Evolutionary conservation across 805 yeast genomes (phyloP).

Genomic region (Candida manassasensis): DNA sequence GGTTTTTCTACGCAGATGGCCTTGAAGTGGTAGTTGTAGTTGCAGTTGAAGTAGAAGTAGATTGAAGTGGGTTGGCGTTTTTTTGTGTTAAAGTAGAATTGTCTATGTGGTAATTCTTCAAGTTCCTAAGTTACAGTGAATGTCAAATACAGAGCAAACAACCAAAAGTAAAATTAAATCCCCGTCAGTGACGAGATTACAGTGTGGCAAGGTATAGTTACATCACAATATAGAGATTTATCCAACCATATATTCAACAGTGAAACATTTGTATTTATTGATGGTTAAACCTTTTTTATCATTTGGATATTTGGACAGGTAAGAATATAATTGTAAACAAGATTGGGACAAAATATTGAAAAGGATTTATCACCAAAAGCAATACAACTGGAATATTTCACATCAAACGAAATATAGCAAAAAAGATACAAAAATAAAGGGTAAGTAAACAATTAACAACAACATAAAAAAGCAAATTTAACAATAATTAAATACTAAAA

Average conservation of each 20-base stretch:
- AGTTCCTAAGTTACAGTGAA: too few species aligned
- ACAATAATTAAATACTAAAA: constrained; percentile 2
- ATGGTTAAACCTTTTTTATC: background rate
- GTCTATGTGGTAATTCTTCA: too few species aligned
- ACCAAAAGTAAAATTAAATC: too few species aligned
- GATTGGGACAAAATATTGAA: background rate
- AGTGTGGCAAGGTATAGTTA: too few species aligned
- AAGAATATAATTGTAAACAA: constrained; percentile 1
- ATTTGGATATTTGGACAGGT: background rate
- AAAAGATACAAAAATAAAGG: constrained; percentile 4
- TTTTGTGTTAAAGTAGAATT: too few species aligned
- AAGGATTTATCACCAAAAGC: background rate
- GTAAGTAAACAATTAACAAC: constrained; percentile 4
- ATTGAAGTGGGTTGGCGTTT: too few species aligned
- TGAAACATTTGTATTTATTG: constrained; percentile 2
- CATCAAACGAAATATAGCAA: constrained; percentile 5
- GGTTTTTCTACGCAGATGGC: too few species aligned
- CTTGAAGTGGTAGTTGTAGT: too few species aligned
- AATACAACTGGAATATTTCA: constrained; percentile 1
- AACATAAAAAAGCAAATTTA: constrained; percentile 5
- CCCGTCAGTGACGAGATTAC: too few species aligned
- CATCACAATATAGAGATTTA: too few species aligned
- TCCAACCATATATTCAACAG: constrained; percentile 3
- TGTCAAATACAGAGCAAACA: too few species aligned
- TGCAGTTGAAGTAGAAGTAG: too few species aligned